Evolutionary conservation across 768 basidiomycete genomes (phyloP), one percentile per base, ranked within the genome.

Genomic region (Ramaria rubella): DNA sequence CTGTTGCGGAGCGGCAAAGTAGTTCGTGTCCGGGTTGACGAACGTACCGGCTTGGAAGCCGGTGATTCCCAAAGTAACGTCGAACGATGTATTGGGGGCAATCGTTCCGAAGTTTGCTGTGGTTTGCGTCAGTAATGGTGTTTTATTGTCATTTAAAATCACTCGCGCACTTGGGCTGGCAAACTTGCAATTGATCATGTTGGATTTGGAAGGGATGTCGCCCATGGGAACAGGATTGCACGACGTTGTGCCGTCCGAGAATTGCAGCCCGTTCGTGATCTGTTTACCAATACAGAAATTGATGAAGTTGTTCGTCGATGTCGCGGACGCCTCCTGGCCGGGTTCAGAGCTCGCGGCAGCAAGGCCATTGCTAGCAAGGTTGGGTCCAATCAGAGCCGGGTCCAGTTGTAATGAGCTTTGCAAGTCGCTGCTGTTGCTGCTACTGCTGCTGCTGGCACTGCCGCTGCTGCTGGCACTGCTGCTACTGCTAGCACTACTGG

Each of bases 1-100:
- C 55, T 78, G 75, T 63, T 82, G 81, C 33, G 81, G 83, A 21
- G 79, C 84, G 29, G 75, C 70, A 58, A 79, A 83, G 67, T 79
- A 82, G 60, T 75, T 80, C 50, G 70, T 63, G 59, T 77, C 66
- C 0, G 81, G 75, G 61, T 82, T 80, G 55, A 78, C 79, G 66
- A 86, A 84, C 68, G 72, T 73, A 34, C 81, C 81, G 29, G 79
- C 78, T 55, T 75, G 65, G 63, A 80, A 61, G 60, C 71, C 73
- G 55, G 67, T 60, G 55, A 81, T 77, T 30, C 66, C 70, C 68
- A 86, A 75, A 21, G 66, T 62, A 62, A 84, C 74, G 11, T 74
- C 80, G 69, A 85, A 83, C 2, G 70, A 63, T 55, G 64, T 62
- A 68, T 79, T 72, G 19, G 78, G 72, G 9, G 70, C 63, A 59